phyloP scores from a whole-genome alignment of 23 red algal genomes.

The Gracilaria vermiculophylla region DNA sequence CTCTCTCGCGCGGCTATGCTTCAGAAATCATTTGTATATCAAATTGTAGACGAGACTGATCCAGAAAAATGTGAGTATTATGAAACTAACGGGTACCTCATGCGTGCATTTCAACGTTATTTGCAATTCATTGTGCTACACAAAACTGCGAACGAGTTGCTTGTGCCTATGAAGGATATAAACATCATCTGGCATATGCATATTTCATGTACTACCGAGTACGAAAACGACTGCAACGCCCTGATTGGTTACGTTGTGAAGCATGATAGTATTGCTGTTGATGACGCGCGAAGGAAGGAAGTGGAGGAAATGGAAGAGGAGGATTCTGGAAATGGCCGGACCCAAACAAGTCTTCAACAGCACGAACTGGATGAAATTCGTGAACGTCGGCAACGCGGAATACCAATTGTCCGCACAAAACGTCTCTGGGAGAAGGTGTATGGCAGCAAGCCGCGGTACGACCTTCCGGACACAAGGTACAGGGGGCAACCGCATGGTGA shows the following conservation, averaged over 20 bases:
- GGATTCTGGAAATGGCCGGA: not conserved
- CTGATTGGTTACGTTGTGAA: slow-evolving; percentile 34
- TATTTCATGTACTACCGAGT: slow-evolving; percentile 46
- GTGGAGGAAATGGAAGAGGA: slow-evolving; percentile 55
- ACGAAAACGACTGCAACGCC: slow-evolving; percentile 49
- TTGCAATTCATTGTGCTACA: slow-evolving; percentile 58
- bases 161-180: slow-evolving; percentile 80
- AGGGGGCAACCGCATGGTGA: slow-evolving; percentile 57
- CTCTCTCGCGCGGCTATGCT: slow-evolving; percentile 14
- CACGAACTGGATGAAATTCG: slow-evolving; percentile 43
- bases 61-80: slow-evolving; percentile 53
- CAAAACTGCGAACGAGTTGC: slow-evolving; percentile 26
- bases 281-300: slow-evolving; percentile 15
- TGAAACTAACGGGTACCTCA: slow-evolving; percentile 51
- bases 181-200: slow-evolving; percentile 83
- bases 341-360: slow-evolving; percentile 31
- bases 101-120: slow-evolving; percentile 67
- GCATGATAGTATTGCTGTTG: slow-evolving; percentile 69
- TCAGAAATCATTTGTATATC: slow-evolving; percentile 67
- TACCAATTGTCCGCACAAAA: slow-evolving; percentile 43
- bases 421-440: slow-evolving; percentile 47
- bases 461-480: slow-evolving; percentile 67
- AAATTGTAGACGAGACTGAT: slow-evolving; percentile 54
- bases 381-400: slow-evolving; percentile 45
- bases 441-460: slow-evolving; percentile 58